phyloP scores from a whole-genome alignment of 2,329 filamentous ascomycete genomes.

The Verticillium nubilum region DNA sequence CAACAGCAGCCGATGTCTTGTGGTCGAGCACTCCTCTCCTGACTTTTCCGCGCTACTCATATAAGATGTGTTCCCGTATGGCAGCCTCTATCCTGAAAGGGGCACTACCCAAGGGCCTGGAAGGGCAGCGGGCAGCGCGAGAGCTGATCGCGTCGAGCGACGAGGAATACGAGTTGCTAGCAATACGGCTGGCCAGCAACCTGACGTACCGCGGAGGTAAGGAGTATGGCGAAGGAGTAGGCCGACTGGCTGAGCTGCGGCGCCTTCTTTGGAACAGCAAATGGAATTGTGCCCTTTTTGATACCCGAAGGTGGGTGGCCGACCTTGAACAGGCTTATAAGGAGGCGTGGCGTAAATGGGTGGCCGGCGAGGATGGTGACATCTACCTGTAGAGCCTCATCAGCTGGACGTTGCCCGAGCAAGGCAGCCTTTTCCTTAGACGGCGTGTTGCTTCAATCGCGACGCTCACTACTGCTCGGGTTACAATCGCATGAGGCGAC shows the following conservation, averaged over 20 bases:
- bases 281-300: conserved; percentile 83
- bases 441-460: background rate
- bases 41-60: conserved; percentile 84
- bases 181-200: conserved; percentile 59
- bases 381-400: conserved; percentile 61
- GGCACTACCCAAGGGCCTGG: conserved; percentile 67
- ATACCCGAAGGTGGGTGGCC: conserved; percentile 84
- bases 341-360: conserved; percentile 85
- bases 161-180: conserved; percentile 76
- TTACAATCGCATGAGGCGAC: background rate
- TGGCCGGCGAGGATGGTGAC: conserved; percentile 79
- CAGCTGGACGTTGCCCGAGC: background rate
- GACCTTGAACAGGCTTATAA: conserved; percentile 88
- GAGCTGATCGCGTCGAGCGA: conserved; percentile 78
- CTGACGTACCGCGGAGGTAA: conserved; percentile 50
- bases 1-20: conserved; percentile 90
- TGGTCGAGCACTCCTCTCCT: conserved; percentile 95
- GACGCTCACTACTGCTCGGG: too few species aligned
- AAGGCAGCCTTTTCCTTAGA: background rate
- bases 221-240: conserved; percentile 36
- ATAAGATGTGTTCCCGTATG: conserved; percentile 99
- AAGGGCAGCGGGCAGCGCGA: conserved; percentile 60
- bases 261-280: conserved; percentile 77
- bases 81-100: conserved; percentile 90
- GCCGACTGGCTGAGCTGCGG: conserved; percentile 73